A percentile compares a stretch with the other conserved stretches of the same genome.
Conservation (phyloP, 2,329 filamentous ascomycete genomes). For the Fusarium annulatum region DNA sequence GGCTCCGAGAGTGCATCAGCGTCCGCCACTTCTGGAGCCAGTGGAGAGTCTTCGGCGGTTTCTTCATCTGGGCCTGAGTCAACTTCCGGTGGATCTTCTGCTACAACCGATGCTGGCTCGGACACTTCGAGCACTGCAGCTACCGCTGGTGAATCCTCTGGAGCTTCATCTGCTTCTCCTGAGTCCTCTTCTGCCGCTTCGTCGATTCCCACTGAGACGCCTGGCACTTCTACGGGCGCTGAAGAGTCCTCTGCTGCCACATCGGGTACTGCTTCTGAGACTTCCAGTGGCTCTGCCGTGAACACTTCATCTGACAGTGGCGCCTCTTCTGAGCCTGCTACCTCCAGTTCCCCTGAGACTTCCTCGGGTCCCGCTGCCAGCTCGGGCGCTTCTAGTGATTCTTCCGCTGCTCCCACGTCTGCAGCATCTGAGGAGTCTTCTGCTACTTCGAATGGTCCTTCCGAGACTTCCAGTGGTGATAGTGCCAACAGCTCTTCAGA, state of each 20-base stretch:
- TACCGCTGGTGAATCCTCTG: background rate
- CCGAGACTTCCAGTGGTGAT: background rate
- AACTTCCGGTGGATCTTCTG: background rate
- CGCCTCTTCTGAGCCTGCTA: background rate
- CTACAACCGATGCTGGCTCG: background rate
- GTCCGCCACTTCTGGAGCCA: background rate
- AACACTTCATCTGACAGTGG: background rate
- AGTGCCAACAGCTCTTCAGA: background rate
- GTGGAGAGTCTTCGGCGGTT: background rate
- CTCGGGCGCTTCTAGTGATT: background rate
- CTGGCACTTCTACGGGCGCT: fast-evolving
- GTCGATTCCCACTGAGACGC: background rate
- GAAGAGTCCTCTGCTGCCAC: background rate
- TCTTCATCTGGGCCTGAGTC: background rate
- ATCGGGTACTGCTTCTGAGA: background rate
- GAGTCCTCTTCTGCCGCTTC: background rate
- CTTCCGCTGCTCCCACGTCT: background rate
- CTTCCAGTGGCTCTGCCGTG: background rate
- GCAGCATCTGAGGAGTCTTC: background rate
- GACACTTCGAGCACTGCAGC: background rate
- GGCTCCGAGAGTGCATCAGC: background rate
- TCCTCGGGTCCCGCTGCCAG: background rate
- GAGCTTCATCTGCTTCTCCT: background rate
- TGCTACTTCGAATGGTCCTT: background rate
- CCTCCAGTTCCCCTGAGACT: background rate